These are phyloP conservation scores for Metarhizium album DNA, from an alignment of 2,329 filamentous ascomycete species.

Conservation along the genomic window DNA sequence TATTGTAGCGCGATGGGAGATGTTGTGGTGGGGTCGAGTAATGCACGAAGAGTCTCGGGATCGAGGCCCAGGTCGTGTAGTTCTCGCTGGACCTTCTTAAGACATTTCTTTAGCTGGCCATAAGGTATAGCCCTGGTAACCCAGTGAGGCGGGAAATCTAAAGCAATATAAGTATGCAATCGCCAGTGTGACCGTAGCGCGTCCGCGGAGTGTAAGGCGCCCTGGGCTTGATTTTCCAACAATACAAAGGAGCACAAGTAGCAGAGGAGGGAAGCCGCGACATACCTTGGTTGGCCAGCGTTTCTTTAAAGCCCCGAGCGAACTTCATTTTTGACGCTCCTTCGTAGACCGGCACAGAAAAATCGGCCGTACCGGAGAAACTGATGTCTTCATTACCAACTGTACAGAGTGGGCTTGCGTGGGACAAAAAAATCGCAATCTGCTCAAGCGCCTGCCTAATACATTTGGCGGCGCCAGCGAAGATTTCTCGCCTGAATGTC, in stretches of 20 bases:
- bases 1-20: constrained; percentile 41
- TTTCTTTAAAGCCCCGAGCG: constrained; percentile 63
- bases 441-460: too few relatives aligned
- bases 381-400: background rate
- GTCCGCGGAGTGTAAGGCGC: background rate
- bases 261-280: background rate
- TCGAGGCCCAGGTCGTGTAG: constrained; percentile 62
- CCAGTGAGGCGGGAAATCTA: constrained; percentile 62
- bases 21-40: constrained; percentile 43
- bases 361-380: background rate
- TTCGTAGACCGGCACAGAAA: background rate
- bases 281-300: constrained; percentile 50
- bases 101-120: constrained; percentile 76
- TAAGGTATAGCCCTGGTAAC: constrained; percentile 72
- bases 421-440: background rate
- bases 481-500: too few relatives aligned
- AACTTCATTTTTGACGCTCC: constrained; percentile 62
- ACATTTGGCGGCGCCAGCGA: too few relatives aligned
- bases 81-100: constrained; percentile 69
- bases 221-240: background rate
- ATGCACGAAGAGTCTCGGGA: constrained; percentile 54
- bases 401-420: background rate
- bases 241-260: background rate
- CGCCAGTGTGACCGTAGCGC: background rate
- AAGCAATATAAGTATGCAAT: background rate